Evolutionary conservation across 805 yeast genomes (phyloP), one percentile per base, ranked within the genome.

Genomic region (Candida michaelii): DNA sequence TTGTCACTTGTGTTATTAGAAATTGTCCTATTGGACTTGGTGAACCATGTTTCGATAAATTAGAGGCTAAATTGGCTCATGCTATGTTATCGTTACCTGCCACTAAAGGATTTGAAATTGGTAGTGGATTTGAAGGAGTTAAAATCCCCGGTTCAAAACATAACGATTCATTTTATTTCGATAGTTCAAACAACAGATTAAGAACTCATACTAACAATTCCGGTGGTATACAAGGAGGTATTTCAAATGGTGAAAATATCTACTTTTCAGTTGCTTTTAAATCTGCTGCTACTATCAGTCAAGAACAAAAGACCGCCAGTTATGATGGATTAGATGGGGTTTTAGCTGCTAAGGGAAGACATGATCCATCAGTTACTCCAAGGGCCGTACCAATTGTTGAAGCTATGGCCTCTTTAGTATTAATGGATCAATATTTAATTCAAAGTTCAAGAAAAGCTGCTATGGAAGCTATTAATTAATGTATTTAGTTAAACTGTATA

Each of bases 171-270:
- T 93, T 93, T 61, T 71, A 69, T 58, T 74, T 64, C 50, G 88
- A 81, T 55, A 80, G 74, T 44, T 72, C 73, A 18, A 61, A 76
- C 10, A 80, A 82, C 19, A 76, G 74, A 57, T 74, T 93, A 60
- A 84, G 91, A 65, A 93, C 99, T 18, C 75, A 63, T 54, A 90
- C 98, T 14, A 93, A 93, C 72, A 82, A 84, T 66, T 86, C 96
- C 13, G 99, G 98, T 55, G 99, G 99, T 69, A 80, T 89, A 49
- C 99, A 93, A 74, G 99, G 99, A 59, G 99, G 99, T 60, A 93
- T 93, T 60, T 72, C 96, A 40, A 93, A 93, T 62, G 99, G 99
- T 54, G 99, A 93, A 67, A 77, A 86, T 67, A 86, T 93, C 58
- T 93, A 85, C 72, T 93, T 93, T 66, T 84, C 87, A 18, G 91